Conservation (phyloP, 2,329 filamentous ascomycete genomes). For the Ceratocystis destructans region DNA sequence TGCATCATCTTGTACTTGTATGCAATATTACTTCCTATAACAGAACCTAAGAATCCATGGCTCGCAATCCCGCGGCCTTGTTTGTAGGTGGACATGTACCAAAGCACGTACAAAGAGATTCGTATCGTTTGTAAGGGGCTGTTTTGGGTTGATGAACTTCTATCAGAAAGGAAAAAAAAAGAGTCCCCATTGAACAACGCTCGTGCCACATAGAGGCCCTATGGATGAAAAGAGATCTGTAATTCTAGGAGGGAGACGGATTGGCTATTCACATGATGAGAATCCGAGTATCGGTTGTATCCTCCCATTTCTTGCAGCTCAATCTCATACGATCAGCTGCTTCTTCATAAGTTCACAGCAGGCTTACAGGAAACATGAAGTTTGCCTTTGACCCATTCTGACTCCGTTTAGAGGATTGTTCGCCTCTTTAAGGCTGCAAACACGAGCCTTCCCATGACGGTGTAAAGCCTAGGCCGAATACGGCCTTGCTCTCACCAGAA, state of each 20-base stretch:
- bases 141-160: background rate
- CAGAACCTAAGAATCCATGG: background rate
- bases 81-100: background rate
- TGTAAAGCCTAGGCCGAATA: background rate
- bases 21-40: background rate
- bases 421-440: background rate
- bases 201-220: background rate
- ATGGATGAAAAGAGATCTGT: background rate
- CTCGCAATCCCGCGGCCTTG: background rate
- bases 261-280: background rate
- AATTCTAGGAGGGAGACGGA: background rate
- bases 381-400: background rate
- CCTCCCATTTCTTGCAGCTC: background rate
- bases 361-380: background rate
- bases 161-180: background rate
- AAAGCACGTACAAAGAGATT: background rate
- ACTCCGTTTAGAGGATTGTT: background rate
- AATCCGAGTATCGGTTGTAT: background rate
- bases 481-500: background rate
- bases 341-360: background rate
- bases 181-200: background rate
- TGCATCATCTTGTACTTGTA: background rate
- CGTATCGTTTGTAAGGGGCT: background rate
- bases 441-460: background rate
- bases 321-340: background rate